Conservation (phyloP, 495 filamentous ascomycete genomes). For the Durotheca rogersii region DNA sequence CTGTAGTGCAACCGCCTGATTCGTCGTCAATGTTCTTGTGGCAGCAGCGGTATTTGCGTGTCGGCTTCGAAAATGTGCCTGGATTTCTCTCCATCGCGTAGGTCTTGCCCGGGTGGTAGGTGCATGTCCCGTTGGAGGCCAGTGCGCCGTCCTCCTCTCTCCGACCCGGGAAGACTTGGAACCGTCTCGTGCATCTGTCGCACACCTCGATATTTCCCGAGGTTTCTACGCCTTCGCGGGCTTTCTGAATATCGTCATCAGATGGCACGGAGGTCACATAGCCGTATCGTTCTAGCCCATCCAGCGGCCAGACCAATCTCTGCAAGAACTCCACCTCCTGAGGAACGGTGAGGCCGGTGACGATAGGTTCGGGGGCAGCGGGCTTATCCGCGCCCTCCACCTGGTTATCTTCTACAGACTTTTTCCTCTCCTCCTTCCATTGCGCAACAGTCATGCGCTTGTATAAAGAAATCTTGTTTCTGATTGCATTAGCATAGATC, state of each 20-base stretch:
- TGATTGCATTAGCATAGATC: slow-evolving; percentile 81
- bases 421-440: slow-evolving; percentile 58
- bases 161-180: slow-evolving; percentile 90
- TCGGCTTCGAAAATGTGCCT: slow-evolving; percentile 46
- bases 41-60: slow-evolving; percentile 77
- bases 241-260: slow-evolving; percentile 48
- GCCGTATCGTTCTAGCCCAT: slow-evolving; percentile 62
- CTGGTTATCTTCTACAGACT: slow-evolving; percentile 16
- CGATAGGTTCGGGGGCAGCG: slow-evolving; percentile 44
- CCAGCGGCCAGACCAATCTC: slow-evolving; percentile 59
- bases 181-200: slow-evolving; percentile 80
- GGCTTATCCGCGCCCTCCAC: slow-evolving; percentile 26
- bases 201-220: slow-evolving; percentile 80
- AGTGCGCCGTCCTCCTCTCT: slow-evolving; percentile 76
- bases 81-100: slow-evolving; percentile 49
- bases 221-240: slow-evolving; percentile 62
- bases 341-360: slow-evolving; percentile 63
- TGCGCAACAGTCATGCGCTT: slow-evolving; percentile 67
- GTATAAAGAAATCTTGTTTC: slow-evolving; percentile 69
- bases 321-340: slow-evolving; percentile 69
- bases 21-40: slow-evolving; percentile 63
- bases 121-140: slow-evolving; percentile 72
- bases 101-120: slow-evolving; percentile 69
- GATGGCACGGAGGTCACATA: slow-evolving; percentile 70
- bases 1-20: slow-evolving; percentile 68